phyloP scores from a whole-genome alignment of 148 eudicot species.

The Amaranthus cruentus region DNA sequence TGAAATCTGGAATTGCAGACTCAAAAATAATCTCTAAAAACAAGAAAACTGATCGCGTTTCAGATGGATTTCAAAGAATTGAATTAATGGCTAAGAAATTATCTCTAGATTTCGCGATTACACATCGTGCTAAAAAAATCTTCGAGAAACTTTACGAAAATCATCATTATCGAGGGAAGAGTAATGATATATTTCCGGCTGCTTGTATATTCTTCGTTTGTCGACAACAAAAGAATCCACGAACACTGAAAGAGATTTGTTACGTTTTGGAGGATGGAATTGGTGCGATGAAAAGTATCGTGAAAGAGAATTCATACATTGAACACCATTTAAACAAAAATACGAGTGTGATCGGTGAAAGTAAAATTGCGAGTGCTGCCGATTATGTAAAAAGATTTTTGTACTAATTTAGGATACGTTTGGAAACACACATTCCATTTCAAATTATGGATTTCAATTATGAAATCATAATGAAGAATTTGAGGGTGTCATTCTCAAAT shows the following conservation, averaged over 20 bases:
- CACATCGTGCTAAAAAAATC: conserved; percentile 15
- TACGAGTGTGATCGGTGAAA: background rate
- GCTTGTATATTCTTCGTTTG: conserved; percentile 23
- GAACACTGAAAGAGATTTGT: conserved; percentile 27
- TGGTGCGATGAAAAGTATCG: conserved; percentile 8
- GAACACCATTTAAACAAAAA: background rate
- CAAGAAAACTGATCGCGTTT: background rate
- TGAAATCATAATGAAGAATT: too few relatives aligned
- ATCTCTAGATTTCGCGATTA: background rate
- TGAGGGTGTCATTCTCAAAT: too few relatives aligned
- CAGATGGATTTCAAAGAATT: background rate
- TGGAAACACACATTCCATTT: too few relatives aligned
- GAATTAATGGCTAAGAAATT: conserved; percentile 1
- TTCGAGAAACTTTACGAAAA: conserved; percentile 1
- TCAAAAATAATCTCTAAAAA: too few relatives aligned
- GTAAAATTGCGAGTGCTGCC: background rate
- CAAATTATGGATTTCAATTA: too few relatives aligned
- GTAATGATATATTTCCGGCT: conserved; percentile 7
- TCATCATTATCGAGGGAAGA: conserved; percentile 1
- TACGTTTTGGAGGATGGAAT: background rate
- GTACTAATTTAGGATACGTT: conserved; percentile 13
- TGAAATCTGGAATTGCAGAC: too few relatives aligned
- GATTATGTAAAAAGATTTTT: conserved; percentile 18
- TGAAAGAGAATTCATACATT: conserved; percentile 5
- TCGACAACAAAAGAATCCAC: conserved; percentile 9